A percentile compares a stretch with the other conserved stretches of the same genome.
These are phyloP conservation scores for Cantharellus anzutake DNA, from an alignment of 768 basidiomycete genomes.

Conservation along the genomic window DNA sequence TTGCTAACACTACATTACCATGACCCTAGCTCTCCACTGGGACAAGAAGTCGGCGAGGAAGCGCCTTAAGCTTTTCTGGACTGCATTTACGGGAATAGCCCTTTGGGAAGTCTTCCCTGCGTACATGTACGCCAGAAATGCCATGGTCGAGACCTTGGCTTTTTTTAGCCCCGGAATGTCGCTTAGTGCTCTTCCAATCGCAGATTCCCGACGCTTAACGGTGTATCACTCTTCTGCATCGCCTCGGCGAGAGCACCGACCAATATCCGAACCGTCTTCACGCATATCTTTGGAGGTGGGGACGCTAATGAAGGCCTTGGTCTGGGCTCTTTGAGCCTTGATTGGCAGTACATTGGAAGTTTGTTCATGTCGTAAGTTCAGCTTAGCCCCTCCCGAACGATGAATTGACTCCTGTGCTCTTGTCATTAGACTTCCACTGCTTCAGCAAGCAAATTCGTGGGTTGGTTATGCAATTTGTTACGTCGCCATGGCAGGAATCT, in stretches of 20 bases:
- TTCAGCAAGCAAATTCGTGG: conserved; percentile 33
- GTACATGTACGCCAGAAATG: conserved; percentile 10
- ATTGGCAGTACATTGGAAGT: conserved; percentile 49
- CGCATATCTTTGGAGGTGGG: conserved; percentile 46
- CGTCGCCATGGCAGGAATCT: conserved; percentile 32
- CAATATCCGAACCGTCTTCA: conserved; percentile 29
- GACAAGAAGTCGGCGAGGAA: conserved; percentile 4
- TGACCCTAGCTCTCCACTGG: conserved; percentile 6
- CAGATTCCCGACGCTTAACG: conserved; percentile 14
- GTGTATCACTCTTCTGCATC: conserved; percentile 19
- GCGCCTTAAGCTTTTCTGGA: conserved; percentile 13
- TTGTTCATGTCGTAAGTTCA: conserved; percentile 15
- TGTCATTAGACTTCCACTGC: background rate
- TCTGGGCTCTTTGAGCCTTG: conserved; percentile 38
- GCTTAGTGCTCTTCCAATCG: background rate
- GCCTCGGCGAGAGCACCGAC: conserved; percentile 32
- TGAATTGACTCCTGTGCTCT: background rate
- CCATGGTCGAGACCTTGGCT: background rate
- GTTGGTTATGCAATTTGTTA: conserved; percentile 35
- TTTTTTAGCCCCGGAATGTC: background rate
- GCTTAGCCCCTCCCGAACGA: background rate
- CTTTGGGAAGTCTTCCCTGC: conserved; percentile 11
- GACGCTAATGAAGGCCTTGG: conserved; percentile 52
- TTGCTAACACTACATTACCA: background rate
- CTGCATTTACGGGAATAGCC: conserved; percentile 9